Evolutionary conservation across 257 asterid species (phyloP), one percentile per base, ranked within the genome.

Genomic region (Avicennia marina): DNA sequence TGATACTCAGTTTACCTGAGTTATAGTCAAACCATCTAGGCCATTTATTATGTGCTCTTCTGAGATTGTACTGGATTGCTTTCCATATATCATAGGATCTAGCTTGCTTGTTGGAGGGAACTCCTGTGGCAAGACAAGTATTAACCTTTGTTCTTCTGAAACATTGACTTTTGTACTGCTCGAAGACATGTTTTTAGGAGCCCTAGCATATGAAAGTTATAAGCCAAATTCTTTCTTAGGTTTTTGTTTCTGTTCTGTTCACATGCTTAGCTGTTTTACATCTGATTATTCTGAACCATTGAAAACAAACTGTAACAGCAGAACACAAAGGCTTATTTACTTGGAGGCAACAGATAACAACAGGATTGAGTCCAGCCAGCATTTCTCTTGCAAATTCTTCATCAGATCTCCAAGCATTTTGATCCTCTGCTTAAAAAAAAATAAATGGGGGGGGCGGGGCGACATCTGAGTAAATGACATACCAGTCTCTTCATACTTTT

Each of bases 291-390:
- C 56, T 4, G 34, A 33, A 53, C 12, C 20, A 17, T 4, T 20
- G 25, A 19, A 15, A 51, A 51, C 21, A 53, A 21, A 36, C 46
- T 56, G 27, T 4, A 21, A 53, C 21, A 33, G 58, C 24, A 43
- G 18, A 54, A 49, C 31, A n/a, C n/a, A 11, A 34, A n/a, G n/a
- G n/a, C n/a, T n/a, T n/a, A 56, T 48, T 60, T 81, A 87, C 96
- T 57, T 82, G 72, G 70, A 87, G 95, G 18, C 84, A 65, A 36
- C 82, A 60, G 64, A 87, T 74, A 17, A 75, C 67, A 56, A 84
- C 75, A 33, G 96, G 95, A 74, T 82, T 82, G 53, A 79, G 48
- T 61, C 94, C 96, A 15, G 94, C 96, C 57, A 84, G 70, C 91
- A 78, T 82, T 75, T 87, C 89, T 72, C 91, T 78, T 27, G 77